Percentiles rank a stretch among this genome's conserved stretches.
Conservation (phyloP, 2,329 filamentous ascomycete species). For the Aureobasidium sp. region DNA sequence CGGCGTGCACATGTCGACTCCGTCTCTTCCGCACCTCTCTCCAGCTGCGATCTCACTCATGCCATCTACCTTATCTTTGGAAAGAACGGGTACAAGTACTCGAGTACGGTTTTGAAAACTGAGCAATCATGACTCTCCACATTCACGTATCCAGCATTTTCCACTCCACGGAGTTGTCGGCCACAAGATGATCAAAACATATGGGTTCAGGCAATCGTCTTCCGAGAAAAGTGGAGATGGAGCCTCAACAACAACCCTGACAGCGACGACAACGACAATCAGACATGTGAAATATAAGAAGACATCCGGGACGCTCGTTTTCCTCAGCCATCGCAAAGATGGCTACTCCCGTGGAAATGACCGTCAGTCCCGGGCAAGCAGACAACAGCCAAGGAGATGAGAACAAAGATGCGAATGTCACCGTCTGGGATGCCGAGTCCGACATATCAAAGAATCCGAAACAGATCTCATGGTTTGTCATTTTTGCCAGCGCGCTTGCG, state of each 20-base stretch:
- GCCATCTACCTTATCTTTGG: too few relatives aligned
- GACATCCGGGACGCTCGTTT: background rate
- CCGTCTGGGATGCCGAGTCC: background rate
- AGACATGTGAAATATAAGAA: background rate
- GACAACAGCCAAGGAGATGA: background rate
- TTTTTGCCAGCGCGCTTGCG: constrained; percentile 24
- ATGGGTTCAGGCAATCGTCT: background rate
- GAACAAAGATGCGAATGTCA: background rate
- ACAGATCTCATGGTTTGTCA: constrained; percentile 13
- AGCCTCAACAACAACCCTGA: background rate
- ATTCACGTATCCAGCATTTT: background rate
- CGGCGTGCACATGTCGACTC: background rate
- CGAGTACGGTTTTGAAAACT: background rate
- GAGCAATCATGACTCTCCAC: background rate
- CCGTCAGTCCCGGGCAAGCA: background rate
- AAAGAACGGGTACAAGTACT: too few relatives aligned
- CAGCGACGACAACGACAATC: background rate
- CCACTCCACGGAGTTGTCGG: background rate
- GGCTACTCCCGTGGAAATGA: background rate
- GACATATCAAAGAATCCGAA: constrained; percentile 2
- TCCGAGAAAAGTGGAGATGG: constrained; percentile 7
- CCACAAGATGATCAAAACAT: background rate
- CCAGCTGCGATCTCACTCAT: too few relatives aligned
- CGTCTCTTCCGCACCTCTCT: background rate
- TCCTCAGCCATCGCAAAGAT: background rate